phyloP scores from a whole-genome alignment of 1,284 basidiomycete genomes.

The Microbotryum scabiosae region DNA sequence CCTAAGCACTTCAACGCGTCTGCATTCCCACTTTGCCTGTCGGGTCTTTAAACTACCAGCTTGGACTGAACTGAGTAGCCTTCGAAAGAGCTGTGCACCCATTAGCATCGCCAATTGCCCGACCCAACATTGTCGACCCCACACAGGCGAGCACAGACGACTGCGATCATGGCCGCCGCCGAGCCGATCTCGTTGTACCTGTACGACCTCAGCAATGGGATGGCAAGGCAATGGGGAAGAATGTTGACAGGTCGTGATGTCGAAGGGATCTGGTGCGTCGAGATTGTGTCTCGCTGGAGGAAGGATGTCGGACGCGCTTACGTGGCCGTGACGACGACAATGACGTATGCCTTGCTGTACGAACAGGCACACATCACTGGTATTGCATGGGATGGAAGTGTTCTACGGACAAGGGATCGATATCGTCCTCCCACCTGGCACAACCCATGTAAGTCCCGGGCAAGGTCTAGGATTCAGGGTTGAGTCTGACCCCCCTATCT shows the following conservation, averaged over 20 bases:
- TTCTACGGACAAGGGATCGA: conserved; percentile 42
- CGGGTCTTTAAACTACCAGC: no score
- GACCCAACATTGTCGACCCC: no score
- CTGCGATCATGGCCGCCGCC: not conserved
- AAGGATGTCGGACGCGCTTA: no score
- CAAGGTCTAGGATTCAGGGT: not conserved
- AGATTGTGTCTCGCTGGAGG: no score
- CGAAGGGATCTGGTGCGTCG: conserved; percentile 23
- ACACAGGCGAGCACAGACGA: no score
- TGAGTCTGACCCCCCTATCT: no score
- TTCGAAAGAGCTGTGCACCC: no score
- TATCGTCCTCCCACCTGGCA: conserved; percentile 25
- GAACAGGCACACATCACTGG: conserved; percentile 40
- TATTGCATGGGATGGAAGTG: conserved; percentile 38
- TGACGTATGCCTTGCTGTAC: conserved; percentile 5
- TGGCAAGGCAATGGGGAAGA: conserved; percentile 6
- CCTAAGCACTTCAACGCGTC: no score
- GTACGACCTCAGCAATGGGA: conserved; percentile 18
- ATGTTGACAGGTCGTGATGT: conserved; percentile 5
- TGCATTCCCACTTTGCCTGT: no score
- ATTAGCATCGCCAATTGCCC: no score
- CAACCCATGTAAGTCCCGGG: conserved; percentile 27
- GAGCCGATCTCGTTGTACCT: conserved; percentile 12
- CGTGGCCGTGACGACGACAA: no score
- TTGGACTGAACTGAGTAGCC: no score